These are phyloP conservation scores for Nasturtium officinale DNA, from an alignment of 345 rosid species.

Conservation along the genomic window DNA sequence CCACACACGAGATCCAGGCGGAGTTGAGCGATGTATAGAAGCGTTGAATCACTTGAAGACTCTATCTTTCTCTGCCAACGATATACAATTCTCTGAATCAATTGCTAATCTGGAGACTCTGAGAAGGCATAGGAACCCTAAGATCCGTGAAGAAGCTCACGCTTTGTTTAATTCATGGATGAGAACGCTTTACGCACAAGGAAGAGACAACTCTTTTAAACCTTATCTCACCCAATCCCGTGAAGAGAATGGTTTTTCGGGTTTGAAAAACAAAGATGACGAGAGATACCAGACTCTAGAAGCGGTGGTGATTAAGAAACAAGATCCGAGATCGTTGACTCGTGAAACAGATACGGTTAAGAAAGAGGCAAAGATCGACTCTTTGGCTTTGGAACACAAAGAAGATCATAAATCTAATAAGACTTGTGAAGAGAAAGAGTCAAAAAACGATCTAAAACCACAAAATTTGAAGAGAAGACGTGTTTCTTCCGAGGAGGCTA, in stretches of 20 bases:
- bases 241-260: background rate
- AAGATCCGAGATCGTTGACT: background rate
- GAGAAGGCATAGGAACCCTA: constrained; percentile 22
- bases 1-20: background rate
- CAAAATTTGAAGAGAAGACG: background rate
- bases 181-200: background rate
- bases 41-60: background rate
- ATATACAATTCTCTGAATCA: background rate
- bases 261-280: background rate
- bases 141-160: constrained; percentile 17
- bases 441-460: background rate
- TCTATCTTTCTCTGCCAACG: constrained; percentile 1
- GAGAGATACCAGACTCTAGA: background rate
- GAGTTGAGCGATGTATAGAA: constrained; percentile 16
- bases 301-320: background rate
- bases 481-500: background rate
- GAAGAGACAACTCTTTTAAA: background rate
- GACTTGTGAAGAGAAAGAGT: background rate
- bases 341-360: background rate
- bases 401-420: background rate
- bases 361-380: background rate
- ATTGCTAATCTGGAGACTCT: constrained; percentile 2
- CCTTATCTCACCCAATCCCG: background rate
- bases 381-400: background rate
- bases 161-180: constrained; percentile 27